Evolutionary conservation across 192 early-diverging fungal species (phyloP), one percentile per base, ranked within the genome.

Genomic region (Diversispora eburnea): DNA sequence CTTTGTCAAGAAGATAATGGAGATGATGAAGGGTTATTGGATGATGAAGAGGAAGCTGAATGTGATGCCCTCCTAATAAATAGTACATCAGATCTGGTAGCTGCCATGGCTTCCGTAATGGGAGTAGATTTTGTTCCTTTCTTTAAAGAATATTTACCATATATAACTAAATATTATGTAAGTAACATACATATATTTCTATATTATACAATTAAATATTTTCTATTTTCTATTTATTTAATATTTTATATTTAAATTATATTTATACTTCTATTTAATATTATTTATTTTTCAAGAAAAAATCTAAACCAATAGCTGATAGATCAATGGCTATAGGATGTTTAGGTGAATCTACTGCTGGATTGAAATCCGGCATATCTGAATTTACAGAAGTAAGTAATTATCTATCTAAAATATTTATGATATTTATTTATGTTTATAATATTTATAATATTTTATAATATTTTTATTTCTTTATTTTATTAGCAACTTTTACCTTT

Each of bases 271-370:
- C n/a, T n/a, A n/a, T n/a, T 47, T 15, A 13, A 39, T 39, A 4
- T 25, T 8, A 25, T 63, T 12, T 67, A 52, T 71, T 25, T 75
- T 17, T 75, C n/a, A 73, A 80, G 74, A 92, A 92, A 83, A 86
- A 86, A 48, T 73, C 84, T 19, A 85, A 87, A 71, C 85, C 88
- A 3, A 79, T 83, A 25, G 84, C 88, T 61, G 95, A 97, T 77
- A 91, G 95, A 48, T 92, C 91, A 51, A 95, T 95, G 93, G 92
- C 93, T 8, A 87, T 94, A 54, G 95, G 95, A 9, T 93, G 90
- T 64, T 77, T 97, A 61, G 91, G 92, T 25, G 95, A 97, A 83
- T 86, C 88, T 56, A 84, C 84, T n/a, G 72, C 77, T 54, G 90
- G 90, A 39, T 75, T 93, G 49, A 85, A 88, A 64, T 70, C 70